Evolutionary conservation across 257 asterid genomes (phyloP).

Genomic region (Catharanthus roseus): DNA sequence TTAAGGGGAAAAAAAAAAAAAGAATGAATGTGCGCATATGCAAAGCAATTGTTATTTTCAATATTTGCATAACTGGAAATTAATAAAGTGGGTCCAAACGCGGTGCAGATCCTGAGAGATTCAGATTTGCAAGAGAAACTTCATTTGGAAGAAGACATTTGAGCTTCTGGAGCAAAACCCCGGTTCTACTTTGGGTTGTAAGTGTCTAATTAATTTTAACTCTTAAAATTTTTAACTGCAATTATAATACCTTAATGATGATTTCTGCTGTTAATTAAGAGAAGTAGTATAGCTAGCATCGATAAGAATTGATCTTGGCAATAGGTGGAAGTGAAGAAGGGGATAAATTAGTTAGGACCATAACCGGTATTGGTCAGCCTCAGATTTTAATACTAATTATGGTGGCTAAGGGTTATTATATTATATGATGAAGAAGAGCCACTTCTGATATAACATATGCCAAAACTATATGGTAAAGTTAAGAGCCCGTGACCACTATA

Average conservation of each 20-base stretch:
- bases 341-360: no score
- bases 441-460: background rate
- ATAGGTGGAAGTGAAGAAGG: background rate
- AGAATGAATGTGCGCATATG: background rate
- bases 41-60: background rate
- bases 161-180: conserved; percentile 73
- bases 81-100: background rate
- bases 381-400: no score
- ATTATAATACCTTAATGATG: background rate
- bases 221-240: background rate
- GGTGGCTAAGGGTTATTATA: no score
- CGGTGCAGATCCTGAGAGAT: conserved; percentile 75
- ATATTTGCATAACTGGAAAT: background rate
- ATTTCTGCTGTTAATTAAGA: no score
- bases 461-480: no score
- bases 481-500: no score
- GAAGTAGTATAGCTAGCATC: background rate
- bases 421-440: background rate
- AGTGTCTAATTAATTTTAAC: conserved; percentile 22
- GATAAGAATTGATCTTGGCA: background rate
- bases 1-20: no score
- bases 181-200: conserved; percentile 79
- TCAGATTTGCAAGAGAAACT: conserved; percentile 87
- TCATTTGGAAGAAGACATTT: conserved; percentile 89
- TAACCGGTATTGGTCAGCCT: background rate